These are phyloP conservation scores for Fraxinus greggii DNA, from an alignment of 305 asterid species.

Conservation along the genomic window DNA sequence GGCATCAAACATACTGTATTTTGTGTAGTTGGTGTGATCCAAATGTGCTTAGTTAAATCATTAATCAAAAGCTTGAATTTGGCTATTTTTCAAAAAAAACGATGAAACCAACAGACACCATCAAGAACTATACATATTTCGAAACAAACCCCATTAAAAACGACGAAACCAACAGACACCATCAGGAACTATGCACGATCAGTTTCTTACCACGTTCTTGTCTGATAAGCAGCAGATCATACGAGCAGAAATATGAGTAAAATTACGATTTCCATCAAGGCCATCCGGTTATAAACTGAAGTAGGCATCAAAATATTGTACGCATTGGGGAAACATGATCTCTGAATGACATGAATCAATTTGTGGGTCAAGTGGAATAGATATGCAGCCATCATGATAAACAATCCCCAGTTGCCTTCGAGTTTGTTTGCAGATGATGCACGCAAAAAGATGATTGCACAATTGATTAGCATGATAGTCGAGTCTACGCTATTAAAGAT, in stretches of 20 bases:
- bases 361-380: slow-evolving; percentile 23
- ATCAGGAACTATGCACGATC: not conserved
- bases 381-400: slow-evolving; percentile 26
- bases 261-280: slow-evolving; percentile 17
- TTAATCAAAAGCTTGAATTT: not conserved
- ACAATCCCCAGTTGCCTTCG: slow-evolving; percentile 25
- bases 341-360: slow-evolving; percentile 2
- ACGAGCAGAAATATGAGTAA: slow-evolving; percentile 19
- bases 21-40: not conserved
- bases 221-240: not conserved
- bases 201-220: not conserved
- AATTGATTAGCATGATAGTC: slow-evolving; percentile 21
- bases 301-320: not conserved
- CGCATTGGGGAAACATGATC: not conserved
- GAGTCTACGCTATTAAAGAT: slow-evolving; percentile 22
- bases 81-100: not conserved
- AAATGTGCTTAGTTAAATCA: not conserved
- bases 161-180: not conserved
- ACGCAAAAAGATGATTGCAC: not conserved
- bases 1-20: not conserved
- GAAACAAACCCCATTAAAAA: not conserved
- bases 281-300: not conserved
- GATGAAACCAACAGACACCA: not conserved
- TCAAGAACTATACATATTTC: not conserved
- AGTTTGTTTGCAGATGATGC: not conserved